Evolutionary conservation across 345 rosid genomes (phyloP).

Genomic region (Eucalyptus decipiens): DNA sequence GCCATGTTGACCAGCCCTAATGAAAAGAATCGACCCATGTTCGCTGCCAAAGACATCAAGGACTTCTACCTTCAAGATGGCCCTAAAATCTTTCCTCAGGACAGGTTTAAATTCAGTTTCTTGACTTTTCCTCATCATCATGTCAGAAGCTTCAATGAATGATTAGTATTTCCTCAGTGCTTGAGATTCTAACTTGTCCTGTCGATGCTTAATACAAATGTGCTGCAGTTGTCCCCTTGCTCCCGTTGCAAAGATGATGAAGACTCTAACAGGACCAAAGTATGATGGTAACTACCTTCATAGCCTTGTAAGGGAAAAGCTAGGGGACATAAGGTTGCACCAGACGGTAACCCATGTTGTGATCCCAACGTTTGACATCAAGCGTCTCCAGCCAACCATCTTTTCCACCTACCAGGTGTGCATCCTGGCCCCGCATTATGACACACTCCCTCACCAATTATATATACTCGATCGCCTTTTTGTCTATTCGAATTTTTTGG

Average conservation of each 20-base stretch:
- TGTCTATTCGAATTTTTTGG: background rate
- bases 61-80: background rate
- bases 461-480: background rate
- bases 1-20: conserved; percentile 22
- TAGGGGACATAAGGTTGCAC: background rate
- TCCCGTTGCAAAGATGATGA: background rate
- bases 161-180: background rate
- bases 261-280: conserved; percentile 8
- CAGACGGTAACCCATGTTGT: background rate
- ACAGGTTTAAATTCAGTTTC: background rate
- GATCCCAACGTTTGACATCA: background rate
- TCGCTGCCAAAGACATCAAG: conserved; percentile 22
- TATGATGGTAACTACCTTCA: conserved; percentile 16
- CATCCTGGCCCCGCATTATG: background rate
- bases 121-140: background rate
- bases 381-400: background rate
- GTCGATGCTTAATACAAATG: background rate
- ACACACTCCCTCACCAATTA: background rate
- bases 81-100: conserved; percentile 15
- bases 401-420: background rate
- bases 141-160: background rate
- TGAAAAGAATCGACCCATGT: conserved; percentile 13
- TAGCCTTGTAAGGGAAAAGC: background rate
- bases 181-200: background rate
- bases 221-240: background rate